These are phyloP conservation scores for Myriosclerotinia duriaeana DNA, from an alignment of 2,329 filamentous ascomycete species.

Conservation along the genomic window DNA sequence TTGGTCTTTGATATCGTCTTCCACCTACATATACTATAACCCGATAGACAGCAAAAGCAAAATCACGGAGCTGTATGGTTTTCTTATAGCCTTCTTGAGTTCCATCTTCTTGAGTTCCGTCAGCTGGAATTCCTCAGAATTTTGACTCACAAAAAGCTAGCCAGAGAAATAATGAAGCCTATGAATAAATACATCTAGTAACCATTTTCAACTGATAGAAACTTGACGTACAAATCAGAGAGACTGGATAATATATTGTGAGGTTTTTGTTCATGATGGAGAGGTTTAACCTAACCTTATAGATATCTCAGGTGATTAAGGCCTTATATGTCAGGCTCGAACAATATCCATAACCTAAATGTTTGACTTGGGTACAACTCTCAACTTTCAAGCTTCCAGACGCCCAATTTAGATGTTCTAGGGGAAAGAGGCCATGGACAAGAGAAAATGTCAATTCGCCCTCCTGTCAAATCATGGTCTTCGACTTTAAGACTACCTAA, in stretches of 20 bases:
- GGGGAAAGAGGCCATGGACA: conserved; percentile 25
- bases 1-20: background rate
- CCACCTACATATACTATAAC: background rate
- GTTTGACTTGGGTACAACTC: too few relatives aligned
- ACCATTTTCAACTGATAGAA: background rate
- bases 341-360: background rate
- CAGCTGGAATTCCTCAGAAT: background rate
- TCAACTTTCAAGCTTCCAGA: background rate
- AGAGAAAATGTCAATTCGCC: conserved; percentile 38
- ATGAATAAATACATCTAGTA: background rate
- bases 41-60: background rate
- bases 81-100: background rate
- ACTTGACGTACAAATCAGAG: background rate
- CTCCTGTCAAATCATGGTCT: conserved; percentile 60
- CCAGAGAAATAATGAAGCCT: background rate
- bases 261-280: background rate
- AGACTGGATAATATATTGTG: background rate
- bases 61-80: background rate
- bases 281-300: background rate
- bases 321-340: background rate
- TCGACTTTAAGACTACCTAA: conserved; percentile 74
- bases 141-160: background rate
- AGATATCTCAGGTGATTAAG: too few relatives aligned
- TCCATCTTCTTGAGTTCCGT: background rate
- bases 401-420: conserved; percentile 4